Conservation (phyloP, 345 rosid genomes). For the Triadica sebifera region DNA sequence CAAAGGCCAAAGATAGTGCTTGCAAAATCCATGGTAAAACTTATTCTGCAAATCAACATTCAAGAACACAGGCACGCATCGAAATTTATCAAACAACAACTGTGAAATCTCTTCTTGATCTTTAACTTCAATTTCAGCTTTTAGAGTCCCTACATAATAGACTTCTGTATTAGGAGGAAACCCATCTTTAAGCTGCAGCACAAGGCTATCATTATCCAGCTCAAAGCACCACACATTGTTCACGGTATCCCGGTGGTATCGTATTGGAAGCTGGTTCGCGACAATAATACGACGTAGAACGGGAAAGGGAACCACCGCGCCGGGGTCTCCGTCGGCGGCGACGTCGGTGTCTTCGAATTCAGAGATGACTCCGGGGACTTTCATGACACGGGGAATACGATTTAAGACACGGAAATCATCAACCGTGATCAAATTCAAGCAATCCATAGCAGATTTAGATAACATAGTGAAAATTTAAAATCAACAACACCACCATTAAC, state of each 20-base stretch:
- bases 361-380: slow-evolving; percentile 45
- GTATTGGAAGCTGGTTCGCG: slow-evolving; percentile 67
- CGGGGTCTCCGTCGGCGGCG: slow-evolving; percentile 17
- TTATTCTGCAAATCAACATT: slow-evolving; percentile 44
- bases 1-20: slow-evolving; percentile 87
- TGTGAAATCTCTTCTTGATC: slow-evolving; percentile 64
- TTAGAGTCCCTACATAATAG: slow-evolving; percentile 59
- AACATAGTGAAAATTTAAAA: slow-evolving; percentile 26
- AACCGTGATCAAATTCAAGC: slow-evolving; percentile 49
- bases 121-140: slow-evolving; percentile 43
- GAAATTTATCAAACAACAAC: slow-evolving; percentile 44
- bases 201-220: slow-evolving; percentile 53
- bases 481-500: background rate
- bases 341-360: slow-evolving; percentile 26
- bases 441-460: slow-evolving; percentile 48
- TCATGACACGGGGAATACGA: slow-evolving; percentile 56
- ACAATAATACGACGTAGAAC: slow-evolving; percentile 54
- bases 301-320: background rate
- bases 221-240: slow-evolving; percentile 51
- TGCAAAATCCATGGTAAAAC: slow-evolving; percentile 83
- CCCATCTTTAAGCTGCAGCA: slow-evolving; percentile 63
- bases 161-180: slow-evolving; percentile 52
- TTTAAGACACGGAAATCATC: slow-evolving; percentile 58
- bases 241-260: slow-evolving; percentile 31
- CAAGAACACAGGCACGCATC: slow-evolving; percentile 69